Conservation (phyloP, 225 moss, liverwort and hornwort genomes). For the Thuidium tamariscinum region DNA sequence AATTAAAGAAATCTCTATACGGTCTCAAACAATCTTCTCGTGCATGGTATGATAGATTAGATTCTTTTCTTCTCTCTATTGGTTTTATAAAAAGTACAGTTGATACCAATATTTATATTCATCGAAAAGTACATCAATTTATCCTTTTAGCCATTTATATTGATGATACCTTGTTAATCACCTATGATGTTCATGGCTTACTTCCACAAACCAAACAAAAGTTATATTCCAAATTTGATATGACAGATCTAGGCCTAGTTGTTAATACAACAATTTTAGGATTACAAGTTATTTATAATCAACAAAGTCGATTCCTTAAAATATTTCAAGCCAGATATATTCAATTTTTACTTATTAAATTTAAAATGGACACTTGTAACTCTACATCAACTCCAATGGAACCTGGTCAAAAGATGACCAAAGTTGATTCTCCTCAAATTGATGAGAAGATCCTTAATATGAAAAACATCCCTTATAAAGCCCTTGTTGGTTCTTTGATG, state of each 20-base stretch:
- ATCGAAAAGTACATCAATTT: accelerated
- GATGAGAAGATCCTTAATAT: background rate
- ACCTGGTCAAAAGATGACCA: background rate
- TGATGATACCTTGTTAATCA: background rate
- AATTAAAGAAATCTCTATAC: background rate
- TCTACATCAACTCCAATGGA: background rate
- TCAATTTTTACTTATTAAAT: background rate
- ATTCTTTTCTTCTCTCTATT: background rate
- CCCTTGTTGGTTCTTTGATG: background rate
- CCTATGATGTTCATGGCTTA: background rate
- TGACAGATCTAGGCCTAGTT: background rate
- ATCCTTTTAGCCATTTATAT: background rate
- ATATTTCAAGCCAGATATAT: background rate
- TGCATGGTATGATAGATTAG: background rate
- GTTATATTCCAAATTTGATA: background rate
- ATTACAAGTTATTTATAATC: background rate
- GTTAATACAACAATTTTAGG: background rate
- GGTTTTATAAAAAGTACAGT: background rate
- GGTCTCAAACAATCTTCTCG: background rate
- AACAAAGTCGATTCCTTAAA: background rate
- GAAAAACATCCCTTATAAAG: background rate
- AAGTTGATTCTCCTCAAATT: background rate
- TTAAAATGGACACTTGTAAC: background rate
- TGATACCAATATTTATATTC: background rate
- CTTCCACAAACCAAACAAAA: background rate